Percentiles rank a stretch among this genome's conserved stretches.
These are phyloP conservation scores for Microglena sp. DNA, from an alignment of 139 green algal species.

Conservation along the genomic window DNA sequence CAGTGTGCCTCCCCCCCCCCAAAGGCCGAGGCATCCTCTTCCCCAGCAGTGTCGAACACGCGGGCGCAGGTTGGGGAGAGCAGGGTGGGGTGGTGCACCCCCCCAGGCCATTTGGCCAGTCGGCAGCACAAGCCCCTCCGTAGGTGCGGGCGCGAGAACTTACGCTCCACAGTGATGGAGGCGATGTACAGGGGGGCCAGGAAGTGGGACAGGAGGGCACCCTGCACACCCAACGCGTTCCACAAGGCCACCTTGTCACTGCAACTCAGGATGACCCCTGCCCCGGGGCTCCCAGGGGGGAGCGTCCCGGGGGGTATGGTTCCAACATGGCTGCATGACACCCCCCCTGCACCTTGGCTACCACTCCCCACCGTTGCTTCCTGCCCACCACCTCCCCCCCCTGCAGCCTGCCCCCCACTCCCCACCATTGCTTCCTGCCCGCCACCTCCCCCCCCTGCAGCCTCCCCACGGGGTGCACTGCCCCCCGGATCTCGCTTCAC, in stretches of 20 bases:
- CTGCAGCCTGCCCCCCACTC: background rate
- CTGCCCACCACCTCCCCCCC: background rate
- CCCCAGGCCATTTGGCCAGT: background rate
- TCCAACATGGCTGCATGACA: background rate
- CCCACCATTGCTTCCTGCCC: background rate
- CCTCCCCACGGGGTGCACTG: background rate
- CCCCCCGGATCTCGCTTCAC: constrained; percentile 6
- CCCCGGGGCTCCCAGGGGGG: background rate
- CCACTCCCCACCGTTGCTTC: too few species aligned
- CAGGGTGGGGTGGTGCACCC: background rate
- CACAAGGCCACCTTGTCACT: constrained; percentile 13
- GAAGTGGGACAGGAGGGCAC: constrained; percentile 10
- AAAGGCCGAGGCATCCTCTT: background rate
- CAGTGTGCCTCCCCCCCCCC: background rate
- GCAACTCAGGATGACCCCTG: constrained; percentile 4
- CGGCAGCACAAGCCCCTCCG: constrained; percentile 8
- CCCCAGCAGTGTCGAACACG: constrained; percentile 3
- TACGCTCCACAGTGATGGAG: constrained; percentile 6
- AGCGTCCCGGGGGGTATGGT: background rate
- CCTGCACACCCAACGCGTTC: constrained; percentile 5
- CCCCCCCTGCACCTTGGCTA: background rate
- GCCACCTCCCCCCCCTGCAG: background rate
- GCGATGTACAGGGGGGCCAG: background rate
- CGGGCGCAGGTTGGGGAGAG: background rate
- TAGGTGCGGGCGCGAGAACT: constrained; percentile 12